phyloP scores from a whole-genome alignment of 495 filamentous ascomycete species.

The Beverwykella pulmonaria region DNA sequence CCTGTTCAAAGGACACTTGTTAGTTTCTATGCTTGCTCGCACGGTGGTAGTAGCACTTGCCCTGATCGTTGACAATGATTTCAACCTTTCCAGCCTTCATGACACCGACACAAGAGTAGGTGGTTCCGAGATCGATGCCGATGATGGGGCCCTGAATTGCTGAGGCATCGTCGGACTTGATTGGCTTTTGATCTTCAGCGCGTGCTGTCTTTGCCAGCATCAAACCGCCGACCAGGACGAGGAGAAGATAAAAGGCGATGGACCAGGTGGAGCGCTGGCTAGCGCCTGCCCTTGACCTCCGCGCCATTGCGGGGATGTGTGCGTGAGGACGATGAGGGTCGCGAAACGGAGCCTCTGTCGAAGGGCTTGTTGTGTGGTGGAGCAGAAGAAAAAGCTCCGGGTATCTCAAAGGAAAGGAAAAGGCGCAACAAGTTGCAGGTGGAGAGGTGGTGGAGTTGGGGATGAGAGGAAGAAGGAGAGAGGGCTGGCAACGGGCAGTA shows the following conservation, averaged over 20 bases:
- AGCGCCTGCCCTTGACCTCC: constrained; percentile 37
- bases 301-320: constrained; percentile 37
- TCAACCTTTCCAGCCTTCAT: constrained; percentile 99
- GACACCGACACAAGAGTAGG: constrained; percentile 98
- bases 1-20: constrained; percentile 82
- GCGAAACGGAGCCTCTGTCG: constrained; percentile 13
- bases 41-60: constrained; percentile 16
- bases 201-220: constrained; percentile 71
- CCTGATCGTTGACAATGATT: constrained; percentile 44
- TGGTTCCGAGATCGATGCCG: constrained; percentile 98
- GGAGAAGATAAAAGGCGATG: constrained; percentile 79
- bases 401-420: constrained; percentile 29
- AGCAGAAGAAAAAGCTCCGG: constrained; percentile 7
- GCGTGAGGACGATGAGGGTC: constrained; percentile 1
- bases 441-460: constrained; percentile 3
- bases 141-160: constrained; percentile 61
- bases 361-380: constrained; percentile 7
- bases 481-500: neutral
- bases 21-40: constrained; percentile 2
- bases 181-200: constrained; percentile 68
- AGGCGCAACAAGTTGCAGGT: constrained; percentile 3
- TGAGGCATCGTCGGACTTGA: constrained; percentile 58
- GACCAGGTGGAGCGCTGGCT: constrained; percentile 60
- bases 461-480: constrained; percentile 11
- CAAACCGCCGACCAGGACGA: constrained; percentile 74